Evolutionary conservation across 2,329 filamentous ascomycete species (phyloP).

Genomic region (Claviceps arundinis): DNA sequence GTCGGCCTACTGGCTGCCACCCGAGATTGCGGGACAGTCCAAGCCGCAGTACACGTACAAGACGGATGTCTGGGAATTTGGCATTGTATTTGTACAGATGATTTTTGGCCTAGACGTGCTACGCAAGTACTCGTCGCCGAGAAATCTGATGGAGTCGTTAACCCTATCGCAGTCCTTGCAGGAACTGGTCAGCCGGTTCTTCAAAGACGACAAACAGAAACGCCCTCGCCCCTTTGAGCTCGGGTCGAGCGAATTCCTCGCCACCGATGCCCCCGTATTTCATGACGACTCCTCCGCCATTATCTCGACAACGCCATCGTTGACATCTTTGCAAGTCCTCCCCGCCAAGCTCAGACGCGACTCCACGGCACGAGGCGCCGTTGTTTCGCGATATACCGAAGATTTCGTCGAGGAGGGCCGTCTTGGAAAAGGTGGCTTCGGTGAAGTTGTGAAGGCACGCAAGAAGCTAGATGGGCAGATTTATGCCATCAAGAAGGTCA

Average conservation of each 20-base stretch:
- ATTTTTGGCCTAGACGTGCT: constrained; percentile 71
- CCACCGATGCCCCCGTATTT: constrained; percentile 49
- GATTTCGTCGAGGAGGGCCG: constrained; percentile 86
- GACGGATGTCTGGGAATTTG: constrained; percentile 91
- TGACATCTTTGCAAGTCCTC: constrained; percentile 26
- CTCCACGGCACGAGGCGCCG: constrained; percentile 38
- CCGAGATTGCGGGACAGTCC: constrained; percentile 54
- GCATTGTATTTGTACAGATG: constrained; percentile 87
- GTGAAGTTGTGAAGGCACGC: constrained; percentile 87
- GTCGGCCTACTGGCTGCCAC: constrained; percentile 72
- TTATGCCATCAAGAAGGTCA: constrained; percentile 96
- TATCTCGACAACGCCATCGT: constrained; percentile 29
- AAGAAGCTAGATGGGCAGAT: constrained; percentile 89
- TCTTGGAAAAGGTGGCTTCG: constrained; percentile 87
- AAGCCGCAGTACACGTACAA: constrained; percentile 57
- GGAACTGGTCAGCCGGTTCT: constrained; percentile 72
- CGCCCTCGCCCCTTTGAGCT: constrained; percentile 69
- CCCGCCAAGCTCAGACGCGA: constrained; percentile 45
- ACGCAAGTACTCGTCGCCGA: constrained; percentile 67
- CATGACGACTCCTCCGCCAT: constrained; percentile 29
- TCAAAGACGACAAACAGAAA: constrained; percentile 72
- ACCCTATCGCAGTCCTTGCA: constrained; percentile 61
- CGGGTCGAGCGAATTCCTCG: constrained; percentile 51
- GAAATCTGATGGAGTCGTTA: constrained; percentile 55
- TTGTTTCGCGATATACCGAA: constrained; percentile 64